Conservation (phyloP, 192 early-diverging fungal species). For the Backusella mclennaniae region DNA sequence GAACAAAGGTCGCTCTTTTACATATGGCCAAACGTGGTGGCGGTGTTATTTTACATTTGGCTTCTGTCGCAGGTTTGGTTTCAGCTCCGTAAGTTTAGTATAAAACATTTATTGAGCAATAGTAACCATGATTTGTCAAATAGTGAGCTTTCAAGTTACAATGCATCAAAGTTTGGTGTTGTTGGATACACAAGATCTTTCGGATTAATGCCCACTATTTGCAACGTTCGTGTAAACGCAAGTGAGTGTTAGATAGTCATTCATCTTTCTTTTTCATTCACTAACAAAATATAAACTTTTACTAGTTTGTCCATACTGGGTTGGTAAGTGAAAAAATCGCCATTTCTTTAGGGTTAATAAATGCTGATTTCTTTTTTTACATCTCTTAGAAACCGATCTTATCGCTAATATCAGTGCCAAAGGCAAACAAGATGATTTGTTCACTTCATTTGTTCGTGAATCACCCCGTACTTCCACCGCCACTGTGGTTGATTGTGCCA, state of each 20-base stretch:
- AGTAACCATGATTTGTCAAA: background rate
- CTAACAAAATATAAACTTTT: background rate
- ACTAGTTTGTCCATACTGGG: conserved; percentile 29
- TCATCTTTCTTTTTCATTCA: background rate
- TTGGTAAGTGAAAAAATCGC: background rate
- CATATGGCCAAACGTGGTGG: conserved; percentile 28
- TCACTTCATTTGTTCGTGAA: background rate
- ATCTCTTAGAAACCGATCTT: conserved; percentile 21
- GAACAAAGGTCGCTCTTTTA: conserved; percentile 27
- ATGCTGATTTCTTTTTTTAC: background rate
- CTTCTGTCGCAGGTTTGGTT: conserved; percentile 30
- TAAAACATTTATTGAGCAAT: background rate
- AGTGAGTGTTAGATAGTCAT: conserved; percentile 2
- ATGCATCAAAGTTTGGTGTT: conserved; percentile 28
- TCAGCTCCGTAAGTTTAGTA: background rate
- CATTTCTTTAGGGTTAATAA: background rate
- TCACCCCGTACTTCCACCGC: conserved; percentile 9
- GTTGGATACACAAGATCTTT: conserved; percentile 32
- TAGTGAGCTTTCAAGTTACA: conserved; percentile 14
- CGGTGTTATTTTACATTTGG: conserved; percentile 25
- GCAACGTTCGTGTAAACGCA: conserved; percentile 30
- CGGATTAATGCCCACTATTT: conserved; percentile 9
- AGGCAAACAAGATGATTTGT: background rate
- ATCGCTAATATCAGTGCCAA: background rate
- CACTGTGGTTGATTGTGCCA: conserved; percentile 24